Evolutionary conservation across 352 stramenopile species (phyloP), one percentile per base, ranked within the genome.

Genomic region (Phytophthora syringae): DNA sequence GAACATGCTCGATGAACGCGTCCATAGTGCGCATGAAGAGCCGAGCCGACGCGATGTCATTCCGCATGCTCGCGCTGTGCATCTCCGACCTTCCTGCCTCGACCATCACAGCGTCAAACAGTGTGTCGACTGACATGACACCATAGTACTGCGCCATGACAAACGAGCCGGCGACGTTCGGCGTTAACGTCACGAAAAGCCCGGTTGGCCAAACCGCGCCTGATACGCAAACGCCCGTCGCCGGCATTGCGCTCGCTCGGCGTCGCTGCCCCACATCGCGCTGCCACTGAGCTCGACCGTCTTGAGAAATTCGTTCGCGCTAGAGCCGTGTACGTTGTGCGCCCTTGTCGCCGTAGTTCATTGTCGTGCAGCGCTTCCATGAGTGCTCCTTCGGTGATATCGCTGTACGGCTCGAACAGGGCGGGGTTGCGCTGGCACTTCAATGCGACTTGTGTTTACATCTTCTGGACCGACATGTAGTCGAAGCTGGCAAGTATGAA

Each of bases 1-100:
- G 25, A 0, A 64, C 56, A 11, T 56, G 11, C 20, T 56, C 34
- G 16, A 64, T 21, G 36, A 64, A 57, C 5, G 47, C 36, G 5
- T 52, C 18, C 11, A 64, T 37, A 4, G 51, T 18, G 2, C 18
- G 15, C 34, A 57, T 51, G 20, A 64, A 64, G 4, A 51, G 1
- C 0, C 45, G 56, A 18, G 56, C 37, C 1, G 47, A 52, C 1
- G 27, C 48, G 7, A 37, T 5, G 21, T 58, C 47, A 18, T 64
- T 47, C 0, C 24, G 27, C 28, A 54, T 34, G 18, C n/a, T 18
- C 7, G 48, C 30, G 5, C 32, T 55, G 7, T 22, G 12, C 13
- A 37, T 12, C 5, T 1, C 36, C 10, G 34, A 43, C 15, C 13
- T 48, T 16, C n/a, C 11, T 16, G 13, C 16, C 34, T 11, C 24